Percentiles rank a stretch among this genome's conserved stretches.
Conservation (phyloP, 1,139 yeast species). For the Kodamaea alishanica region DNA sequence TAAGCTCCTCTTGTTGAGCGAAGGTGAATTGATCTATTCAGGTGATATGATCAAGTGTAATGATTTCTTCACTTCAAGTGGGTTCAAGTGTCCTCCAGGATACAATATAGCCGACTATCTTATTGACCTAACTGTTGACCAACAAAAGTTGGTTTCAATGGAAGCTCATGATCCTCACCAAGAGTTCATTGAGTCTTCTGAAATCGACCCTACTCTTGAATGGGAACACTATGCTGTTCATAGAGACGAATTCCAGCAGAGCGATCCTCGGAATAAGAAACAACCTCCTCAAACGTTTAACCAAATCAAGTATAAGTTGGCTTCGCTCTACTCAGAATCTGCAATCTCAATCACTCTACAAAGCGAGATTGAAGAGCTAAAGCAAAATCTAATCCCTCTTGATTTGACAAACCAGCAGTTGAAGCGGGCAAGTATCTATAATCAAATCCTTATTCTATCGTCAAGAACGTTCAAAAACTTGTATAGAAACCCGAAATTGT, state of each 20-base stretch:
- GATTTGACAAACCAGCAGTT: conserved; percentile 36
- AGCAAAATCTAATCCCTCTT: conserved; percentile 28
- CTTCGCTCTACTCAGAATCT: conserved; percentile 48
- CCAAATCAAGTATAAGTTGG: conserved; percentile 33
- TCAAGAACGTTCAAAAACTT: conserved; percentile 88
- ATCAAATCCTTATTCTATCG: conserved; percentile 67
- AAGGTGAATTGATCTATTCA: conserved; percentile 82
- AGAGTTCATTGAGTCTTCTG: conserved; percentile 32
- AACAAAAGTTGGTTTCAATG: conserved; percentile 26
- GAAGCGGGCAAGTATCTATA: conserved; percentile 52
- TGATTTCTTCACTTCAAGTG: conserved; percentile 71
- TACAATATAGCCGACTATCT: conserved; percentile 91
- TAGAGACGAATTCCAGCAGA: conserved; percentile 57
- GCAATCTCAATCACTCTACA: conserved; percentile 45
- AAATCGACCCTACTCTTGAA: conserved; percentile 64
- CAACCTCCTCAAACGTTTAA: conserved; percentile 9
- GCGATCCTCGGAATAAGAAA: conserved; percentile 5
- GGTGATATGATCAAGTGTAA: conserved; percentile 73
- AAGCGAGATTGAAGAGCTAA: conserved; percentile 43
- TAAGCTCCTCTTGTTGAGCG: conserved; percentile 71
- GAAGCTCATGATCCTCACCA: conserved; percentile 38
- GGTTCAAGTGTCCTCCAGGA: conserved; percentile 81
- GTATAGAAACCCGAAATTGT: conserved; percentile 83
- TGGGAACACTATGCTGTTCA: conserved; percentile 92
- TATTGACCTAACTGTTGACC: conserved; percentile 82